Percentiles rank a stretch among this genome's conserved stretches.
phyloP scores from a whole-genome alignment of 2,329 filamentous ascomycete genomes.

The Aspergillus aculeatinus region DNA sequence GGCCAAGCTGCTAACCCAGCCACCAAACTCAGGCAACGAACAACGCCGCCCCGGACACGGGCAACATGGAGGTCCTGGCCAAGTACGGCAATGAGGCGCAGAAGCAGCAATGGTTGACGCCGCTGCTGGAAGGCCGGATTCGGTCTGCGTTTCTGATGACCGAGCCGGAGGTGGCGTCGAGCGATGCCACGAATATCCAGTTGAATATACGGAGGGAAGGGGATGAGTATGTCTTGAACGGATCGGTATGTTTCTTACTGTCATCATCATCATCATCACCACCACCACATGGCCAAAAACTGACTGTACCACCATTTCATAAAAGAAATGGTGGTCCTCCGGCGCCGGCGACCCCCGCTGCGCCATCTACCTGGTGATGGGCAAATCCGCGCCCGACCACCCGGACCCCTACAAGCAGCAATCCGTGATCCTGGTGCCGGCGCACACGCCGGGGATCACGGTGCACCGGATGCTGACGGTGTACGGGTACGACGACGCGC shows the following conservation, averaged over 20 bases:
- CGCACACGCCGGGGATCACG: conserved; percentile 78
- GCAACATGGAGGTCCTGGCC: conserved; percentile 92
- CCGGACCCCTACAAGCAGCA: conserved; percentile 82
- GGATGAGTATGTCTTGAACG: conserved; percentile 87
- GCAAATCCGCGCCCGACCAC: conserved; percentile 78
- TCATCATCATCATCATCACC: too few relatives aligned
- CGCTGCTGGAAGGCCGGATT: conserved; percentile 79
- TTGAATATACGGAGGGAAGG: conserved; percentile 80
- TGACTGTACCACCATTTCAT: not conserved
- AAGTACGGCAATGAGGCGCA: conserved; percentile 86
- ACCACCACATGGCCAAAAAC: too few relatives aligned
- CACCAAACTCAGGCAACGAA: conserved; percentile 63
- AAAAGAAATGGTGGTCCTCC: conserved; percentile 97
- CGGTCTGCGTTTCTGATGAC: conserved; percentile 93
- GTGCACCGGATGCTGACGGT: conserved; percentile 91
- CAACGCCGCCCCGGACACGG: conserved; percentile 86
- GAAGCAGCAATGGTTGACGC: conserved; percentile 79
- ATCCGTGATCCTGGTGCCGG: conserved; percentile 86
- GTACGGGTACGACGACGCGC: conserved; percentile 97
- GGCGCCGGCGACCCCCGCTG: conserved; percentile 92
- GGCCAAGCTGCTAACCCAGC: too few relatives aligned
- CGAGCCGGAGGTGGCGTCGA: conserved; percentile 82
- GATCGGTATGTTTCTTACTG: conserved; percentile 57
- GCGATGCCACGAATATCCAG: conserved; percentile 90
- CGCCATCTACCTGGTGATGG: conserved; percentile 94